Evolutionary conservation across 1,284 basidiomycete genomes (phyloP).

Genomic region (Malassezia sympodialis): DNA sequence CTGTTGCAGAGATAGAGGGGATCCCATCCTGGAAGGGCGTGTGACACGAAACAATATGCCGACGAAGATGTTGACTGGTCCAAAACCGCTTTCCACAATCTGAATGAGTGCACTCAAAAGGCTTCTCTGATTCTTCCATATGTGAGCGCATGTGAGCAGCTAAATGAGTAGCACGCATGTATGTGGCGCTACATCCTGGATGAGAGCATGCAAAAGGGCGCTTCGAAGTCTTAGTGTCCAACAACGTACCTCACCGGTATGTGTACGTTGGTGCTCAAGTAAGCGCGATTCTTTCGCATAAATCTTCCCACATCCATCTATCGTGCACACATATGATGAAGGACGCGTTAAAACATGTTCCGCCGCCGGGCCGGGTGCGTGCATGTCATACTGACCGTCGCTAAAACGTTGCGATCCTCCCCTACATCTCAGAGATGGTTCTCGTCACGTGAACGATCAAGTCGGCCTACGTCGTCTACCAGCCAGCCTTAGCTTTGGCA

Average conservation of each 20-base stretch:
- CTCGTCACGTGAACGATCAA: constrained; percentile 1
- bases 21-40: neutral
- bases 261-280: constrained; percentile 11
- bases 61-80: constrained; percentile 14
- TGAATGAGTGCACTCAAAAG: neutral
- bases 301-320: constrained; percentile 10
- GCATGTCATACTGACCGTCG: neutral
- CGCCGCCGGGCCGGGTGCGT: neutral
- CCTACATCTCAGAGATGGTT: neutral
- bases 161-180: constrained; percentile 18
- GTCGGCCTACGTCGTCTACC: neutral
- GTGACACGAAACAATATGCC: constrained; percentile 14
- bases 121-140: constrained; percentile 4
- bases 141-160: constrained; percentile 15
- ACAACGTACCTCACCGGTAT: constrained; percentile 15
- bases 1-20: neutral
- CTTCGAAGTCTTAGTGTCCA: neutral
- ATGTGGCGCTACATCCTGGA: constrained; percentile 9
- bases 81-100: constrained; percentile 13
- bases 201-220: constrained; percentile 13
- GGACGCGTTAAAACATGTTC: neutral
- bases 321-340: constrained; percentile 3
- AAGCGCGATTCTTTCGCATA: constrained; percentile 16
- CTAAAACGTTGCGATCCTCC: neutral
- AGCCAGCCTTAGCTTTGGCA: constrained; percentile 3